Conservation (phyloP, 2,329 filamentous ascomycete genomes). For the Hysterium pulicare region DNA sequence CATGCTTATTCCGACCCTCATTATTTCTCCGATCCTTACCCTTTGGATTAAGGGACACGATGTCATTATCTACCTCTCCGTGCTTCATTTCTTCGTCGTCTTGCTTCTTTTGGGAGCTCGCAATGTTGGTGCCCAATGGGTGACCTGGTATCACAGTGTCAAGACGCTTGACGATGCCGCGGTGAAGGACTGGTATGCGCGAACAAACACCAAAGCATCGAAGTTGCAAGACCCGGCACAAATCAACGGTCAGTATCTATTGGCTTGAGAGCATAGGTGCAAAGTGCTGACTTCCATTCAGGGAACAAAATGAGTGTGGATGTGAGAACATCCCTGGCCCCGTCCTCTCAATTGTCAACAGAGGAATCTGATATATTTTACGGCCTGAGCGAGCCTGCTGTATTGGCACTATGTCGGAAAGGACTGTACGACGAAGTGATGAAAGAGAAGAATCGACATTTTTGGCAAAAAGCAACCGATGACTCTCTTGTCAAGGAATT, state of each 20-base stretch:
- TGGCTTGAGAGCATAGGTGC: background rate
- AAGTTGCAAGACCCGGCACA: slow-evolving; percentile 8
- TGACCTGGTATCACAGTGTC: slow-evolving; percentile 55
- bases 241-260: too few relatives aligned
- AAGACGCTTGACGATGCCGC: slow-evolving; percentile 50
- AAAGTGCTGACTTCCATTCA: slow-evolving; percentile 19
- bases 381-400: slow-evolving; percentile 48
- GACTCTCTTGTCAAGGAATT: slow-evolving; percentile 51
- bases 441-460: slow-evolving; percentile 41
- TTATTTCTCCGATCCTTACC: slow-evolving; percentile 56
- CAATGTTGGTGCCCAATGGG: slow-evolving; percentile 56
- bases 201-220: slow-evolving; percentile 21
- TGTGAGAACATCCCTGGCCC: slow-evolving; percentile 18
- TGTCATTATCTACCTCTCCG: slow-evolving; percentile 53
- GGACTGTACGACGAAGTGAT: slow-evolving; percentile 46
- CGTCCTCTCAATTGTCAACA: slow-evolving; percentile 28
- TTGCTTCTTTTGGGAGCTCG: slow-evolving; percentile 53
- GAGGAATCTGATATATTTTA: slow-evolving; percentile 38
- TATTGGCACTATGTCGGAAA: slow-evolving; percentile 47
- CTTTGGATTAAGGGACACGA: slow-evolving; percentile 53
- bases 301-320: slow-evolving; percentile 19
- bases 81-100: slow-evolving; percentile 53
- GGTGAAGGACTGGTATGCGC: slow-evolving; percentile 49
- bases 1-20: slow-evolving; percentile 53
- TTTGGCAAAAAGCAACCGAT: slow-evolving; percentile 42